phyloP scores from a whole-genome alignment of 306 rosid genomes.

The Vigna radiata region DNA sequence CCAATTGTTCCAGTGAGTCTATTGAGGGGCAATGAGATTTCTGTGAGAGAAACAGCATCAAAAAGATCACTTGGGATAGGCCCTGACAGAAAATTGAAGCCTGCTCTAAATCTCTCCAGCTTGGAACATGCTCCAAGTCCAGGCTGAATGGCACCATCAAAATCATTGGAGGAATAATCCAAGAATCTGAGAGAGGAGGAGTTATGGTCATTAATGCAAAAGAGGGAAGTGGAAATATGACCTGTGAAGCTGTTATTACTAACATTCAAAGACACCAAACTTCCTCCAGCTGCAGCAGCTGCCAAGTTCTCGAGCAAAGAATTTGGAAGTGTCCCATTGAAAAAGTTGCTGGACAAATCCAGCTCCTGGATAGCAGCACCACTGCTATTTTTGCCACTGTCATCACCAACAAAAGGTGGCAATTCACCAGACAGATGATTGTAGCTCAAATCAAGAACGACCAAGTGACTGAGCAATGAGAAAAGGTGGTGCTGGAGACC shows the following conservation, averaged over 20 bases:
- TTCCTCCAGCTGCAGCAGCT: conserved; percentile 45
- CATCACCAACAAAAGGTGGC: conserved; percentile 38
- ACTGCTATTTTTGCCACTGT: neutral
- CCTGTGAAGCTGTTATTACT: conserved; percentile 84
- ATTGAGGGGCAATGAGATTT: conserved; percentile 72
- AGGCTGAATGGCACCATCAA: conserved; percentile 50
- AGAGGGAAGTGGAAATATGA: conserved; percentile 56
- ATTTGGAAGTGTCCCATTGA: conserved; percentile 65
- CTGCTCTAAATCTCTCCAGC: conserved; percentile 76
- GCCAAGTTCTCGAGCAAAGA: conserved; percentile 53
- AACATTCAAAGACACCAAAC: conserved; percentile 70
- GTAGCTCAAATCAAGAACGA: conserved; percentile 66
- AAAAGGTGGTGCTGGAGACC: conserved; percentile 53
- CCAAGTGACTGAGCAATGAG: conserved; percentile 51
- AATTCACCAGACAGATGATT: conserved; percentile 56
- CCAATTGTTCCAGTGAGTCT: conserved; percentile 61
- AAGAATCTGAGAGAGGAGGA: conserved; percentile 55
- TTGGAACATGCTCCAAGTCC: conserved; percentile 74
- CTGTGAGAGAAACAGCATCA: conserved; percentile 52
- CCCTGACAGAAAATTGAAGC: conserved; percentile 73
- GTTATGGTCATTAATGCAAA: conserved; percentile 49
- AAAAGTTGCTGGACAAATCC: conserved; percentile 78
- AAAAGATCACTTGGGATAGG: conserved; percentile 69
- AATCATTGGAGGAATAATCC: conserved; percentile 75
- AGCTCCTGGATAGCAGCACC: conserved; percentile 46